Conservation (phyloP, 345 rosid genomes). For the Limnanthes douglasii region DNA sequence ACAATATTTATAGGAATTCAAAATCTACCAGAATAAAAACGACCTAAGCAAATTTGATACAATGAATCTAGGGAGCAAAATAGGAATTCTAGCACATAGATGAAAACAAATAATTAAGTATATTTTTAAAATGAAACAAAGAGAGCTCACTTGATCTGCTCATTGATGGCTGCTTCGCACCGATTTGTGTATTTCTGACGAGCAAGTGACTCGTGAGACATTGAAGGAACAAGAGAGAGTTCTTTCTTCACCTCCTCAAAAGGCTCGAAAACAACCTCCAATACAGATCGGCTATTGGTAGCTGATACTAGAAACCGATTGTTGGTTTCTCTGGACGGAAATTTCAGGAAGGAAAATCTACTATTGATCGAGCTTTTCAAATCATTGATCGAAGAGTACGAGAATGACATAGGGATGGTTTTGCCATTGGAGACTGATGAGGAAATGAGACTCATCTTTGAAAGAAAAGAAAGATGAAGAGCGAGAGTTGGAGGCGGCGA, state of each 20-base stretch:
- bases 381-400: too few species aligned
- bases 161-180: slow-evolving; percentile 71
- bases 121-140: too few species aligned
- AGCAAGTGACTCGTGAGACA: slow-evolving; percentile 62
- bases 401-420: slow-evolving; percentile 6
- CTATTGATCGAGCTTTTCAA: too few species aligned
- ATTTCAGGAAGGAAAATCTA: too few species aligned
- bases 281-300: slow-evolving; percentile 22
- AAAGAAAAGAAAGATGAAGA: slow-evolving; percentile 17
- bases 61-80: not conserved
- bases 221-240: slow-evolving; percentile 67
- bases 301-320: too few species aligned
- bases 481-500: slow-evolving; percentile 2
- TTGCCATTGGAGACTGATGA: slow-evolving; percentile 14
- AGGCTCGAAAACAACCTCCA: slow-evolving; percentile 78
- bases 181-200: slow-evolving; percentile 57
- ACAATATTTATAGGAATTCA: not conserved
- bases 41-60: not conserved
- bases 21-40: not conserved
- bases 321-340: slow-evolving; percentile 18
- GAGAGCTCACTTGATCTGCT: slow-evolving; percentile 67
- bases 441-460: slow-evolving; percentile 10
- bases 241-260: slow-evolving; percentile 90
- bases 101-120: too few species aligned
- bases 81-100: not conserved